phyloP scores from a whole-genome alignment of 2,329 filamentous ascomycete species.

The Cladosporium sp. region DNA sequence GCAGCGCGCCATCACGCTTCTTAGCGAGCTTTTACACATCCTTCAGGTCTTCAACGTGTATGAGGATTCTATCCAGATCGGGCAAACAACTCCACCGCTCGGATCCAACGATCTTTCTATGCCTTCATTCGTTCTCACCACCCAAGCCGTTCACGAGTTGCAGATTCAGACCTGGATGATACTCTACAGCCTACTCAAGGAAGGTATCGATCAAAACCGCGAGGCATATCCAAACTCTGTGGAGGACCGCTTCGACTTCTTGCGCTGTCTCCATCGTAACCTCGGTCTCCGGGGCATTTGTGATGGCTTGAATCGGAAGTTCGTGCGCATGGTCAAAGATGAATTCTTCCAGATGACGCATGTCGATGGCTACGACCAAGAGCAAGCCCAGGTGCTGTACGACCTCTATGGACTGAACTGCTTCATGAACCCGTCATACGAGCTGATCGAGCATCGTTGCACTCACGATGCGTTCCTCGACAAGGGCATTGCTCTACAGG shows the following conservation, averaged over 20 bases:
- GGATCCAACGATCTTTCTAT: constrained; percentile 49
- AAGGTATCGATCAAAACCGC: constrained; percentile 68
- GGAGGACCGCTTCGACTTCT: constrained; percentile 74
- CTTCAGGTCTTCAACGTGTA: constrained; percentile 78
- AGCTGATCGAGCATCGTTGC: constrained; percentile 72
- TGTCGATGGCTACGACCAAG: constrained; percentile 80
- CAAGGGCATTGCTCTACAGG: constrained; percentile 73
- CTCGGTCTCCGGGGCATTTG: constrained; percentile 83
- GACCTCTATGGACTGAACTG: constrained; percentile 79
- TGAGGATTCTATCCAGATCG: constrained; percentile 83
- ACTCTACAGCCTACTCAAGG: constrained; percentile 77
- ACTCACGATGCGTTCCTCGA: constrained; percentile 72
- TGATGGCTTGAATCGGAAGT: constrained; percentile 80
- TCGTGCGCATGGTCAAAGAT: constrained; percentile 84
- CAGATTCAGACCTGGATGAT: constrained; percentile 86
- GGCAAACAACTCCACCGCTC: constrained; percentile 65
- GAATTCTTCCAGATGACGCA: constrained; percentile 77
- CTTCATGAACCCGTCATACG: constrained; percentile 42
- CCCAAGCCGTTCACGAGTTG: constrained; percentile 71
- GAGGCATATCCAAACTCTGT: constrained; percentile 66
- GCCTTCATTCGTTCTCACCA: constrained; percentile 32
- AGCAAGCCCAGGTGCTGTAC: constrained; percentile 81
- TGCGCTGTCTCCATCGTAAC: constrained; percentile 80
- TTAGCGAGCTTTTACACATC: constrained; percentile 72
- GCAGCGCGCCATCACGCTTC: constrained; percentile 68